Conservation (phyloP, 441 rosid genomes). For the Gossypium lobatum region DNA sequence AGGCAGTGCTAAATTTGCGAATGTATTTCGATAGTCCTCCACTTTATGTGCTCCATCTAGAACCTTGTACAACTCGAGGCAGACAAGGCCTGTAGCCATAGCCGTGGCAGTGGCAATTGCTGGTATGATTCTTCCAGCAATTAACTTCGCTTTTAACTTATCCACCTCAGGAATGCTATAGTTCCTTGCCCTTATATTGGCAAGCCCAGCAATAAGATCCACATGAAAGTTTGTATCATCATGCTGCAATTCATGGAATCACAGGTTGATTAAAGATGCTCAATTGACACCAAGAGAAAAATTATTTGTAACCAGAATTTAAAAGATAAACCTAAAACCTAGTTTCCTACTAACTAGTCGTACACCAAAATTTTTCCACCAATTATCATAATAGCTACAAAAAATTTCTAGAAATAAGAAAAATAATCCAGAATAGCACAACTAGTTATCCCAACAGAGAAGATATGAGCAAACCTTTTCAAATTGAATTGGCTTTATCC, state of each 20-base stretch:
- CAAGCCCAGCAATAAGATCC: conserved; percentile 48
- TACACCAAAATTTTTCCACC: background rate
- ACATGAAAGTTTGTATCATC: conserved; percentile 91
- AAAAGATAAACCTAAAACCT: background rate
- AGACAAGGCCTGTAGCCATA: conserved; percentile 92
- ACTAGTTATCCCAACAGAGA: background rate
- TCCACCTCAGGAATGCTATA: conserved; percentile 78
- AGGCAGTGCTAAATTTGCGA: conserved; percentile 85
- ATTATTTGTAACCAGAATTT: background rate
- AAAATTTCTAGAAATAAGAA: background rate
- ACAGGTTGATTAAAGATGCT: background rate
- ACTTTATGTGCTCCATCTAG: conserved; percentile 67
- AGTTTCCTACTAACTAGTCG: background rate
- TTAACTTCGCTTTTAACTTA: conserved; percentile 92
- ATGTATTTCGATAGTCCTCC: conserved; percentile 92
- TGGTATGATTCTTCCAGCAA: conserved; percentile 95
- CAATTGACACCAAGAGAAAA: background rate
- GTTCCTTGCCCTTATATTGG: too few relatives aligned
- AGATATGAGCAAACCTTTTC: conserved; percentile 60
- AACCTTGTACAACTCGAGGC: conserved; percentile 90
- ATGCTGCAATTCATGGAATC: conserved; percentile 39
- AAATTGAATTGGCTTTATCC: conserved; percentile 87
- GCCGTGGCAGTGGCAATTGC: conserved; percentile 95
- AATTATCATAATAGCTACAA: background rate
- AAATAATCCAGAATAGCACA: background rate